Conservation (phyloP, 1,284 basidiomycete species). For the Cutaneotrichosporon cavernicola region DNA sequence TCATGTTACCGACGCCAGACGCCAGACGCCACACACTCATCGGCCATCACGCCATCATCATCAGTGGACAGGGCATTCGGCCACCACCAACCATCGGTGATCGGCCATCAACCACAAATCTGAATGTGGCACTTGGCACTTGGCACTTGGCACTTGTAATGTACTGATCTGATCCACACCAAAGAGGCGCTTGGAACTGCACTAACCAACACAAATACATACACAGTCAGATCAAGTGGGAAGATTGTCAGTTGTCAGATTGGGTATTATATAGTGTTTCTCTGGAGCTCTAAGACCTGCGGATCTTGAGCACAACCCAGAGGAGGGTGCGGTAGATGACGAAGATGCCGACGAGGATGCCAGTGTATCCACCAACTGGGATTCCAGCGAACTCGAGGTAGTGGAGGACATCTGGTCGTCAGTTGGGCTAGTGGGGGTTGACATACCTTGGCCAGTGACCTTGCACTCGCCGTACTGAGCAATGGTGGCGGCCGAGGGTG, state of each 20-base stretch:
- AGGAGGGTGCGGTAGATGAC: conserved; percentile 45
- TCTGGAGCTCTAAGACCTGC: neutral
- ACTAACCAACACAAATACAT: neutral
- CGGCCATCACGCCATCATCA: neutral
- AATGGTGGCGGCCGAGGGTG: conserved; percentile 31
- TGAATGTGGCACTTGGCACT: neutral
- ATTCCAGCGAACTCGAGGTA: conserved; percentile 32
- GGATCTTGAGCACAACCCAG: conserved; percentile 26
- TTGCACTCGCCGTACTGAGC: conserved; percentile 55
- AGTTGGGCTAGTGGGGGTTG: neutral
- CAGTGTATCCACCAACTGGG: conserved; percentile 36
- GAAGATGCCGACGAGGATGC: conserved; percentile 49
- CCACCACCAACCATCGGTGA: no score
- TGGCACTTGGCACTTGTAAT: no score
- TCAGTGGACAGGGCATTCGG: no score
- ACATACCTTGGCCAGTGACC: conserved; percentile 31
- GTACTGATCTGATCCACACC: no score
- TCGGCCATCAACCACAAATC: neutral
- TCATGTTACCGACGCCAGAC: no score
- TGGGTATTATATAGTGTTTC: no score
- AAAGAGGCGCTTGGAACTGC: neutral
- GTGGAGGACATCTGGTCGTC: conserved; percentile 34
- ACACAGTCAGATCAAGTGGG: neutral
- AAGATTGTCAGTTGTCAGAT: no score
- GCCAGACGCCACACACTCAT: no score